phyloP scores from a whole-genome alignment of 352 stramenopile genomes.

The Globisporangium uncinulatum region DNA sequence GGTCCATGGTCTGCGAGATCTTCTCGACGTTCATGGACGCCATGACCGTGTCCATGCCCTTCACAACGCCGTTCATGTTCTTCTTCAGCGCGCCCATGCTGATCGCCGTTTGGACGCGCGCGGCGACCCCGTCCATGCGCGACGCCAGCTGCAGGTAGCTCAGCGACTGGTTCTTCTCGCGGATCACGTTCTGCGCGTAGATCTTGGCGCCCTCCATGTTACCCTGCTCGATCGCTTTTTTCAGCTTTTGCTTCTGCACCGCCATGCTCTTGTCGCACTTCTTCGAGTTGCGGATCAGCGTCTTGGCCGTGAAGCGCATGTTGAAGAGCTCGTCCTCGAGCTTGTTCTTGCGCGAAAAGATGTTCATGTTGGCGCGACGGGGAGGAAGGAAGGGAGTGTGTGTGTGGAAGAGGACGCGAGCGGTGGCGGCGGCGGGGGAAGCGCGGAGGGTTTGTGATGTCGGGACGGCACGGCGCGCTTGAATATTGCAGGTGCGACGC shows the following conservation, averaged over 20 bases:
- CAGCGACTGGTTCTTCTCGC: slow-evolving; percentile 86
- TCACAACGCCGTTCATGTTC: slow-evolving; percentile 96
- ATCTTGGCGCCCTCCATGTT: slow-evolving; percentile 98
- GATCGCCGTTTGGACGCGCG: slow-evolving; percentile 95
- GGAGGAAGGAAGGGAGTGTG: too few relatives aligned
- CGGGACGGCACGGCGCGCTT: too few relatives aligned
- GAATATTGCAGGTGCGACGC: too few relatives aligned
- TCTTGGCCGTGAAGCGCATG: slow-evolving; percentile 89
- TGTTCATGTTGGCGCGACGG: slow-evolving; percentile 41
- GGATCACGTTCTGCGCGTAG: slow-evolving; percentile 92
- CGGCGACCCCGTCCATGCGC: slow-evolving; percentile 95
- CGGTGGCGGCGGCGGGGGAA: too few relatives aligned
- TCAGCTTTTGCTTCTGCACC: slow-evolving; percentile 92
- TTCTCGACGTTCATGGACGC: slow-evolving; percentile 97
- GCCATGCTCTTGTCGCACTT: slow-evolving; percentile 99
- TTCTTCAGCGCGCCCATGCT: slow-evolving; percentile 92
- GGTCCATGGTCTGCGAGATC: slow-evolving; percentile 96
- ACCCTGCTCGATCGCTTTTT: slow-evolving; percentile 94
- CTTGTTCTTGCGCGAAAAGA: slow-evolving; percentile 82
- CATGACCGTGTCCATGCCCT: slow-evolving; percentile 96
- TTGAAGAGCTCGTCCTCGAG: slow-evolving; percentile 88
- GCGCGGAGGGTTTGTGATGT: too few relatives aligned
- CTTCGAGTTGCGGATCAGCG: slow-evolving; percentile 88
- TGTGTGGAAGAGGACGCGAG: too few relatives aligned
- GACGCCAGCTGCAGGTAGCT: slow-evolving; percentile 95